Base-by-base conservation (phyloP, 2,329 filamentous ascomycete genomes). In the Periconia digitata region DNA sequence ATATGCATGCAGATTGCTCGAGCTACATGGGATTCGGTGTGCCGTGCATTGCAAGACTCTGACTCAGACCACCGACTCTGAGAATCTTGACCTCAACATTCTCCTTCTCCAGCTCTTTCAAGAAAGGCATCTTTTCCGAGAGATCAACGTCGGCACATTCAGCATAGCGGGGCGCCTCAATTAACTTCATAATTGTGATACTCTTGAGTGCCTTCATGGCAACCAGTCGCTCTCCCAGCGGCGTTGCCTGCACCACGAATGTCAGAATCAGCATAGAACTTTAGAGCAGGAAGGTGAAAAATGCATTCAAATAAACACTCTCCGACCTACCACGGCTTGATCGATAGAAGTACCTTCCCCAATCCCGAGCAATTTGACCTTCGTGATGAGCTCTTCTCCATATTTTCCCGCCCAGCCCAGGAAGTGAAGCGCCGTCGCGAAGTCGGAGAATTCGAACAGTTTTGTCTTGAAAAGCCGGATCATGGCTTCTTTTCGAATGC, bases 401-500 rank as follows among this genome's bases (percentile, higher is more conserved):
- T 46, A 40, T 3, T 8, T 4, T 5, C 54, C 47, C 6, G 49
- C 43, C 15, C 39, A 47, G 1, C 36, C 16, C 8, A 63, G 39
- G 35, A 63, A 58, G 13, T 10, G 7, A n/a, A 35, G n/a, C 12
- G 40, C 24, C 8, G 46, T 32, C 6, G 35, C 3, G 6, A 42
- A 10, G 27, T 40, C 32, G 6, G 43, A 17, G 16, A 62, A 49
- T 2, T 46, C 41, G 17, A 62, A 35, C 3, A 8, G 12, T 20
- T 60, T 58, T 22, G 17, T 59, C 3, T 46, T 43, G 38, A 50
- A 56, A 2, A 66, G 41, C 44, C 50, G 58, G 10, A 57, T 57
- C 17, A 64, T 37, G 1, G 52, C 45, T 51, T 66, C 62, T 6
- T 21, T 40, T n/a, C 62, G 58, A 15, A 64, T 46, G 29, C 59